Percentiles rank a stretch among this genome's conserved stretches.
Conservation (phyloP, 225 moss, liverwort and hornwort genomes). For the Physcomitrium patens region DNA sequence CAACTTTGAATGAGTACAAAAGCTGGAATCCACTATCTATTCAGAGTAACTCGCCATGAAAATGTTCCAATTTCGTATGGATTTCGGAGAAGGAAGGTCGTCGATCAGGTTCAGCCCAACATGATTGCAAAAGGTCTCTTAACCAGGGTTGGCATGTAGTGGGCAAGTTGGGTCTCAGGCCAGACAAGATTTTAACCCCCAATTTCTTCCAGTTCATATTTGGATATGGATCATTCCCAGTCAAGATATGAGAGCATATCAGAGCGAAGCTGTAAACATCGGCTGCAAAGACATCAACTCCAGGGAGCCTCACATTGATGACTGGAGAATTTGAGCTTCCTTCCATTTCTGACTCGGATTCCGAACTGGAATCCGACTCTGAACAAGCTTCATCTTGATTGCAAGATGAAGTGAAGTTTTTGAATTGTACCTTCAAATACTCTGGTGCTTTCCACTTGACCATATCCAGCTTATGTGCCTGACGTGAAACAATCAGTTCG, state of each 20-base stretch:
- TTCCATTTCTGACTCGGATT: too few species aligned
- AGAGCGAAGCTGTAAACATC: constrained; percentile 49
- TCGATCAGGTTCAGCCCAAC: constrained; percentile 7
- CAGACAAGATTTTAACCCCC: not conserved
- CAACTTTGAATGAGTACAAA: not conserved
- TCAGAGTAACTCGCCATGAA: not conserved
- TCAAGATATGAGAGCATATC: constrained; percentile 39
- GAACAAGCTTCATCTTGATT: constrained; percentile 5
- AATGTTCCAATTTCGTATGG: not conserved
- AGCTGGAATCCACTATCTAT: not conserved
- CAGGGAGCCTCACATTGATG: not conserved
- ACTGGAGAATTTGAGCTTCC: not conserved
- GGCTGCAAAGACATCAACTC: constrained; percentile 13
- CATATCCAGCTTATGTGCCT: constrained; percentile 16
- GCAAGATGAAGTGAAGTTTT: not conserved
- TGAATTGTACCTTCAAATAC: not conserved
- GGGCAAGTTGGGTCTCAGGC: constrained; percentile 12
- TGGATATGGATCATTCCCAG: constrained; percentile 28
- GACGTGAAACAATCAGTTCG: not conserved
- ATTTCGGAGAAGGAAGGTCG: constrained; percentile 21
- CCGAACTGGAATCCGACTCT: constrained; percentile 13
- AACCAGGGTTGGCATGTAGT: not conserved
- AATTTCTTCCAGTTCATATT: constrained; percentile 18
- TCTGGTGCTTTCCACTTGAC: constrained; percentile 43
- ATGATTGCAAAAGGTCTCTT: not conserved